Evolutionary conservation across 768 basidiomycete species (phyloP), one percentile per base, ranked within the genome.

Genomic region (Panaeolus papilionaceus): DNA sequence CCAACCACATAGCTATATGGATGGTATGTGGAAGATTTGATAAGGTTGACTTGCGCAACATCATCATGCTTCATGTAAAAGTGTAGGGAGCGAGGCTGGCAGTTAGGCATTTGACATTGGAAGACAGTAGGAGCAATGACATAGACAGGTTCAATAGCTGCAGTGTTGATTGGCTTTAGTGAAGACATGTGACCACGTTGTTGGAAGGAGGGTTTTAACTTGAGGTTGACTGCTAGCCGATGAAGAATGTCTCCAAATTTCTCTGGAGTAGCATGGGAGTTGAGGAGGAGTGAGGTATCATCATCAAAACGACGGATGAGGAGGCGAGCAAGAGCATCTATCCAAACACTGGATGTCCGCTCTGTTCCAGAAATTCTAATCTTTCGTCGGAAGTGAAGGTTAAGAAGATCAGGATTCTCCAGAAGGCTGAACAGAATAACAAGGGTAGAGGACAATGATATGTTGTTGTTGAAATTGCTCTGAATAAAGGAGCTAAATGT

Each of bases 361-460:
- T 69, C 44, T n/a, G 51, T 54, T 14, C 37, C 23, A 6, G 33
- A 4, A 1, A 9, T 37, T 33, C 47, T 64, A 62, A 68, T 14
- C 51, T 71, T 64, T 49, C 70, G 67, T 14, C 69, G n/a, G 4
- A 65, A 65, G 70, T 73, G 70, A 10, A 74, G 58, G 51, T 69
- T 69, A 12, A 74, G 47, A 4, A 74, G 64, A 38, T 72, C 67
- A 6, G 65, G 44, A 58, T 74, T 74, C 28, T 74, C 67, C 20
- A 64, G 63, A 37, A 72, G 18, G n/a, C 65, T 67, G 45, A 74
- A 71, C 2, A 74, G 65, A 5, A 74, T 47, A 14, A 71, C 37
- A 6, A 73, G 65, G 23, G 66, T 66, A 44, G 70, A 70, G 37
- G 67, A 23, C 20, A 74, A 61, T 2, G 73, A 71, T 14, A 71